Evolutionary conservation across 192 early-diverging fungal species (phyloP), one percentile per base, ranked within the genome.

Genomic region (Backusella tarrabulga): DNA sequence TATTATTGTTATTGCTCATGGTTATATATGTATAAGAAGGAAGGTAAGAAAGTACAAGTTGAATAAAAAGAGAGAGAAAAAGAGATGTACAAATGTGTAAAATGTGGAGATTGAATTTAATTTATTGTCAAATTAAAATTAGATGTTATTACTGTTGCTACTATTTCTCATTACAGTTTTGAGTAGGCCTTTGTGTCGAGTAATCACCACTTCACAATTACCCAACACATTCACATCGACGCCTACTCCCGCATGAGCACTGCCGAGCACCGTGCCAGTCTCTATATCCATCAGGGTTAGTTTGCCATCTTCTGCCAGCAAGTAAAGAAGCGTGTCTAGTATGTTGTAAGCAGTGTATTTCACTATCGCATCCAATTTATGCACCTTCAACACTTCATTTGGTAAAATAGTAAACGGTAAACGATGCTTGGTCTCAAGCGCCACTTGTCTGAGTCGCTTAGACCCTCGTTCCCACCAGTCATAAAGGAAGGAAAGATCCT

Each of bases 341-440:
- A 75, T 73, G 15, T 75, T 79, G 34, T 79, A 79, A 7, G 78
- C 78, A 8, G 73, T 70, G 40, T 79, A 79, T 26, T 75, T 75
- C 21, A 79, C 68, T 4, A 52, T 36, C 17, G 68, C 32, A 44
- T 73, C 73, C 23, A 77, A 34, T 60, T 41, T 60, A 34, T 77
- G 71, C 2, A 46, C 41, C 6, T 29, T 36, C 2, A 42, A 8
- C 14, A 72, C 40, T 19, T 41, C 41, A 15, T 72, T 32, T 9
- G 40, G 26, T 15, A 44, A 32, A 11, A 72, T 72, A 14, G 41
- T 72, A 6, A 44, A 72, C 4, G 71, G 71, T 23, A 70, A 21
- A 4, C 23, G 12, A 4, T 70, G 35, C 12, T 70, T 38, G 8
- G 38, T 23, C 21, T 36, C 34, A 29, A 77, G 36, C 1, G 68